Base-by-base conservation (phyloP, 345 rosid species). In the Eucalyptus caleyi region DNA sequence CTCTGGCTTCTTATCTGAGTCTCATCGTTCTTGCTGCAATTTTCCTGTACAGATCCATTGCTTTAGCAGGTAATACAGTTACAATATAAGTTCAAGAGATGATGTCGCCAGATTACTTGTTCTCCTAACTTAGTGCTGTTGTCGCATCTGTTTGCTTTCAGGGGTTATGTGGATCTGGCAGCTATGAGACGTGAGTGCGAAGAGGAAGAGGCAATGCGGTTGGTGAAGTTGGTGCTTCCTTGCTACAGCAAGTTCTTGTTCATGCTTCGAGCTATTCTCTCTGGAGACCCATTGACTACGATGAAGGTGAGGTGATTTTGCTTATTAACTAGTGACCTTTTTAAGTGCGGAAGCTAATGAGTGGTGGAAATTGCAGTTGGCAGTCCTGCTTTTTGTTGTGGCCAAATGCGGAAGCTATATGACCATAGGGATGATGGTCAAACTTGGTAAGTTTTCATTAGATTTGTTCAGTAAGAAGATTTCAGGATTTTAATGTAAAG, bases 221-320 rank as follows among this genome's bases (percentile, higher is more conserved):
- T 97, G 51, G 89, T 97, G 34, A 94, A 93, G 93, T 85, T 93
- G 90, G 90, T 96, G 86, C 93, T 98, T 88, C 99, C 99, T 86
- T 96, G 95, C 91, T 89, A 96, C 89, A 97, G 96, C 89, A 98
- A 96, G 93, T 93, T 94, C 89, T 87, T 97, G 15, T 45, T 94
- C 89, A 97, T 94, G 90, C 91, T 97, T 32, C 95, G 91, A 90
- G 95, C 98, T 62, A 96, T 97, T 82, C 96, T 97, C 91, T 95
- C 97, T 54, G 99, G 99, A 77, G 99, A 98, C 89, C 97, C 99
- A 85, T 92, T 95, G 16, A 96, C 97, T 44, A 97, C 99, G 2
- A 97, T 98, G 95, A 98, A 97, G 97, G 99, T 96, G 92, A 90
- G 83, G 83, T 21, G 47, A 23, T 21, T 77, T 21, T 77, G 47